Conservation (phyloP, 805 yeast genomes). For the Hanseniaspora guilliermondii region DNA sequence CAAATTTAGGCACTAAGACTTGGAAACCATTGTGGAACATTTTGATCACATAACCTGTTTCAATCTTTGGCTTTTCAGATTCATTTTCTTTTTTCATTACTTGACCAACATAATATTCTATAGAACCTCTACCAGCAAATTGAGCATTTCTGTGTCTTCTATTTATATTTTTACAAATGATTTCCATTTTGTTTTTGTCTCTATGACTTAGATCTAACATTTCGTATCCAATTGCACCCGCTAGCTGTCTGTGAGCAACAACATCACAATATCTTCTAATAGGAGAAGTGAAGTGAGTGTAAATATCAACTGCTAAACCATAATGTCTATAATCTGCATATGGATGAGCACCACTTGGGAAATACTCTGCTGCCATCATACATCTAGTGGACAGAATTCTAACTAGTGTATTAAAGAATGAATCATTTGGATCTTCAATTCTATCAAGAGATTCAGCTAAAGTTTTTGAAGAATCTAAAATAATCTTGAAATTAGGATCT, state of each 20-base stretch:
- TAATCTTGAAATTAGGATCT: conserved; percentile 44
- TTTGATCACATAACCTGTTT: conserved; percentile 83
- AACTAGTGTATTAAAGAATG: conserved; percentile 81
- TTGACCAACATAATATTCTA: conserved; percentile 96
- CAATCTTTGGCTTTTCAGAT: conserved; percentile 54
- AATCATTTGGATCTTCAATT: conserved; percentile 70
- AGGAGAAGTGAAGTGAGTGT: conserved; percentile 97
- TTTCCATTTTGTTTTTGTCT: conserved; percentile 81
- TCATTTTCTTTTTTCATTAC: conserved; percentile 49
- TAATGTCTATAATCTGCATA: conserved; percentile 90
- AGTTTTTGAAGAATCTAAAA: conserved; percentile 76
- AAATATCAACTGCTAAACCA: conserved; percentile 93
- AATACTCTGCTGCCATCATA: conserved; percentile 98
- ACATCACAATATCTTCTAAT: conserved; percentile 96
- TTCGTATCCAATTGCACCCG: conserved; percentile 96
- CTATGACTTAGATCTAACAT: conserved; percentile 67
- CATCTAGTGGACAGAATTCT: conserved; percentile 97
- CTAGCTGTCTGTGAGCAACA: conserved; percentile 92
- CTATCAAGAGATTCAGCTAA: conserved; percentile 88
- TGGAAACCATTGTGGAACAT: conserved; percentile 92
- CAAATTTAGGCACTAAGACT: conserved; percentile 87
- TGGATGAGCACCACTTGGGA: conserved; percentile 78
- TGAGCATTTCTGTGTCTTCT: conserved; percentile 94
- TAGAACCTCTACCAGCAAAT: conserved; percentile 96
- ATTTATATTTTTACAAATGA: conserved; percentile 78